Evolutionary conservation across 352 stramenopile species (phyloP).

Genomic region (Albugo candida): DNA sequence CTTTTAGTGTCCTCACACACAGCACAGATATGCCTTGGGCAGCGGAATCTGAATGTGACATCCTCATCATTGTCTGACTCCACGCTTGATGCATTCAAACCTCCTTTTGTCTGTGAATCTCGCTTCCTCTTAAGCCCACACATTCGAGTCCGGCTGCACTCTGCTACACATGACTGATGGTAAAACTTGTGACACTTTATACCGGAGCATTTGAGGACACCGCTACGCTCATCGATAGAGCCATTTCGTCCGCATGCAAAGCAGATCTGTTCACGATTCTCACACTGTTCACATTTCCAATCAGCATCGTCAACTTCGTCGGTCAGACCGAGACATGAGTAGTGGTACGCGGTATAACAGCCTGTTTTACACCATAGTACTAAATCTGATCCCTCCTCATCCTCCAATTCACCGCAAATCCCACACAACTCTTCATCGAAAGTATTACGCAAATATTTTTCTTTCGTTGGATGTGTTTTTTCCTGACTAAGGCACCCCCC

Average conservation of each 20-base stretch:
- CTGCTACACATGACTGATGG: constrained; percentile 57
- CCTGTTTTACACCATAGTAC: constrained; percentile 80
- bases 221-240: constrained; percentile 67
- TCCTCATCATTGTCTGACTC: constrained; percentile 31
- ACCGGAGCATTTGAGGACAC: constrained; percentile 55
- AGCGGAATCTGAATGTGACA: constrained; percentile 60
- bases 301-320: constrained; percentile 36
- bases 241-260: constrained; percentile 77
- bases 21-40: constrained; percentile 70
- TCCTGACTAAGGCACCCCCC: constrained; percentile 4
- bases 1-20: constrained; percentile 61
- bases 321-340: constrained; percentile 76
- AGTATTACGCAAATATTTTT: constrained; percentile 10
- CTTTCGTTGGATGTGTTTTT: constrained; percentile 1
- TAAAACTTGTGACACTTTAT: constrained; percentile 66
- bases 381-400: constrained; percentile 62
- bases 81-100: background rate
- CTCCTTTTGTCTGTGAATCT: constrained; percentile 12
- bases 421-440: constrained; percentile 61
- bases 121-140: constrained; percentile 13
- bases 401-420: constrained; percentile 64
- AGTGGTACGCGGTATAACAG: constrained; percentile 85
- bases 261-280: constrained; percentile 72
- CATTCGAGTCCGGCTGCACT: constrained; percentile 34
- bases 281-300: constrained; percentile 86